Percentiles rank a stretch among this genome's conserved stretches.
Evolutionary conservation across 805 yeast species (phyloP).

Genomic region (Lipomyces kockii): DNA sequence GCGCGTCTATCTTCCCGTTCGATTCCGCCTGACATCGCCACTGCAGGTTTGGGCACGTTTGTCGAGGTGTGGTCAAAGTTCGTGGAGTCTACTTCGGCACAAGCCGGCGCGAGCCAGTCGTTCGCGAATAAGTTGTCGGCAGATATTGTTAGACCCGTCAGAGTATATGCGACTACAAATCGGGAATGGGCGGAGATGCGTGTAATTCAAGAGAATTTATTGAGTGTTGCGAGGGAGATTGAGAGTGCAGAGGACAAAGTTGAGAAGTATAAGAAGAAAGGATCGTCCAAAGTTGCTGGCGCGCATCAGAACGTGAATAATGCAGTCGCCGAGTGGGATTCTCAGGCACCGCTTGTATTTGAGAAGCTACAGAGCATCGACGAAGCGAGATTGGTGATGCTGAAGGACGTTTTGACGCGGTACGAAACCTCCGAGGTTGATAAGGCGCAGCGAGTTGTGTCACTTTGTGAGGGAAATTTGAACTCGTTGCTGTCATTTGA

Average conservation of each 20-base stretch:
- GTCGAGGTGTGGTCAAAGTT: conserved; percentile 41
- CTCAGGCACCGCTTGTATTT: conserved; percentile 76
- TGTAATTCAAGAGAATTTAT: conserved; percentile 50
- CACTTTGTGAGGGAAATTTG: conserved; percentile 64
- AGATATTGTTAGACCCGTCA: conserved; percentile 47
- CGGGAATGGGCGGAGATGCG: conserved; percentile 60
- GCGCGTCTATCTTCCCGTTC: conserved; percentile 45
- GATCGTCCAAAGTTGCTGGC: conserved; percentile 47
- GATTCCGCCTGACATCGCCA: conserved; percentile 39
- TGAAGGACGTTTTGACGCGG: conserved; percentile 69
- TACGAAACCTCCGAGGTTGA: conserved; percentile 67
- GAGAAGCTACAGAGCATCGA: conserved; percentile 77
- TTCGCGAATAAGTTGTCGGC: conserved; percentile 48
- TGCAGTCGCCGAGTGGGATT: conserved; percentile 58
- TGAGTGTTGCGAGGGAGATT: conserved; percentile 51
- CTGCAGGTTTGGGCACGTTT: conserved; percentile 41
- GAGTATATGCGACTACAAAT: conserved; percentile 58
- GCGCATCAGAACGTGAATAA: conserved; percentile 54
- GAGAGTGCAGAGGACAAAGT: conserved; percentile 51
- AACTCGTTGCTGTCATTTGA: conserved; percentile 67
- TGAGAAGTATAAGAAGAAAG: conserved; percentile 45
- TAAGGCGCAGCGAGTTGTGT: conserved; percentile 51
- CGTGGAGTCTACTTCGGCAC: conserved; percentile 40
- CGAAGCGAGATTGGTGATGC: conserved; percentile 59
- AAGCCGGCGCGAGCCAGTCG: conserved; percentile 42